Percentiles rank a stretch among this genome's conserved stretches.
Conservation (phyloP, 2,329 filamentous ascomycete species). For the Tolypocladium nubicola region DNA sequence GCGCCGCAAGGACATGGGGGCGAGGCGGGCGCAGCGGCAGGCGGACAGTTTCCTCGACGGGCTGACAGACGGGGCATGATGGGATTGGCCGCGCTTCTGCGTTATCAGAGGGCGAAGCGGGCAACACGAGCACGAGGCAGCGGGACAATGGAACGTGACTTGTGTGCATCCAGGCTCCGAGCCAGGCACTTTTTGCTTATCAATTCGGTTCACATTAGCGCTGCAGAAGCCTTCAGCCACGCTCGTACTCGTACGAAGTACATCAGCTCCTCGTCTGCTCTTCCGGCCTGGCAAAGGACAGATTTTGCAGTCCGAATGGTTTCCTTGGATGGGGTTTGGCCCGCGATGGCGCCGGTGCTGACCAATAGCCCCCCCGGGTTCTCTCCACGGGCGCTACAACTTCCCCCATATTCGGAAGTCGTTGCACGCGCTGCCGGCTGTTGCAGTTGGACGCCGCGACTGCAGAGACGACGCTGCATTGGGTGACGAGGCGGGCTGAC, state of each 20-base stretch:
- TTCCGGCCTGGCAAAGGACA: neutral
- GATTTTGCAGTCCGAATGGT: neutral
- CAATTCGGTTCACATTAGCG: neutral
- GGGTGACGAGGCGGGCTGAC: neutral
- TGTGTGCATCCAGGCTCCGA: neutral
- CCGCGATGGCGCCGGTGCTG: neutral
- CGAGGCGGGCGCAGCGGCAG: slow-evolving; percentile 50
- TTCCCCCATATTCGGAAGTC: neutral
- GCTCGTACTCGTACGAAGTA: too few species aligned
- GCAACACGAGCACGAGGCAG: neutral
- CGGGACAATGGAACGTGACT: neutral
- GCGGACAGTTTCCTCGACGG: slow-evolving; percentile 64
- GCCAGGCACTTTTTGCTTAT: neutral
- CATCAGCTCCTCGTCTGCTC: neutral
- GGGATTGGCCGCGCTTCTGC: neutral
- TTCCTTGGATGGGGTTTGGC: neutral
- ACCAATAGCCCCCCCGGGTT: neutral
- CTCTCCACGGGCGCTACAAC: neutral
- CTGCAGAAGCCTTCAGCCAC: neutral
- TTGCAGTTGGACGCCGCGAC: neutral
- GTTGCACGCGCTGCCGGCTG: neutral
- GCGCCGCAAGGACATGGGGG: slow-evolving; percentile 51
- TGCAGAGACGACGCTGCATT: neutral
- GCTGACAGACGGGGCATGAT: slow-evolving; percentile 19
- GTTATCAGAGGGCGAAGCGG: neutral